A percentile compares a stretch with the other conserved stretches of the same genome.
Conservation (phyloP, 306 rosid genomes). For the Malus asiatica region DNA sequence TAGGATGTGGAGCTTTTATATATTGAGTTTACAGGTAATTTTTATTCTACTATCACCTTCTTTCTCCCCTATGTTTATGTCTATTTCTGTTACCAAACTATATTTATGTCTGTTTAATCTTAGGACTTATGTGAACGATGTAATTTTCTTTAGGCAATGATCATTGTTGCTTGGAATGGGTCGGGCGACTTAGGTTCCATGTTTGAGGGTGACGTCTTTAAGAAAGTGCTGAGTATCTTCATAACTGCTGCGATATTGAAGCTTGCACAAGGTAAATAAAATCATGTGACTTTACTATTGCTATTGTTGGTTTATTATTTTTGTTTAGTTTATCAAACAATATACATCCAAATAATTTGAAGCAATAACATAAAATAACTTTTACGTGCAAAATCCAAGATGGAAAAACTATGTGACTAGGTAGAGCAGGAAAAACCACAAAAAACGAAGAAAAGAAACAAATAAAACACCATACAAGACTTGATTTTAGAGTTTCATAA, state of each 20-base stretch:
- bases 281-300: slow-evolving; percentile 10
- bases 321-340: background rate
- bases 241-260: slow-evolving; percentile 93
- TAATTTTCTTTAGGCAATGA: slow-evolving; percentile 66
- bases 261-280: slow-evolving; percentile 81
- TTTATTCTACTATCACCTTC: background rate
- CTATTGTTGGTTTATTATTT: slow-evolving; percentile 4
- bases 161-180: slow-evolving; percentile 85
- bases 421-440: background rate
- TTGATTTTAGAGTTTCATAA: background rate
- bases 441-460: background rate
- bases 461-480: background rate
- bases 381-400: background rate
- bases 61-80: slow-evolving; percentile 7
- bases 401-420: background rate
- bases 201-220: slow-evolving; percentile 70
- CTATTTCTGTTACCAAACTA: slow-evolving; percentile 1
- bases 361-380: background rate
- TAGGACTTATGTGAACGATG: slow-evolving; percentile 2
- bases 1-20: slow-evolving; percentile 95
- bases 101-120: slow-evolving; percentile 14
- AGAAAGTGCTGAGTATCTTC: slow-evolving; percentile 83
- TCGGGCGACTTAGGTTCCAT: slow-evolving; percentile 55
- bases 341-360: background rate
- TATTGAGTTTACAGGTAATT: slow-evolving; percentile 77